These are phyloP conservation scores for Trichoderma koningii DNA, from an alignment of 2,329 filamentous ascomycete genomes.

Conservation along the genomic window DNA sequence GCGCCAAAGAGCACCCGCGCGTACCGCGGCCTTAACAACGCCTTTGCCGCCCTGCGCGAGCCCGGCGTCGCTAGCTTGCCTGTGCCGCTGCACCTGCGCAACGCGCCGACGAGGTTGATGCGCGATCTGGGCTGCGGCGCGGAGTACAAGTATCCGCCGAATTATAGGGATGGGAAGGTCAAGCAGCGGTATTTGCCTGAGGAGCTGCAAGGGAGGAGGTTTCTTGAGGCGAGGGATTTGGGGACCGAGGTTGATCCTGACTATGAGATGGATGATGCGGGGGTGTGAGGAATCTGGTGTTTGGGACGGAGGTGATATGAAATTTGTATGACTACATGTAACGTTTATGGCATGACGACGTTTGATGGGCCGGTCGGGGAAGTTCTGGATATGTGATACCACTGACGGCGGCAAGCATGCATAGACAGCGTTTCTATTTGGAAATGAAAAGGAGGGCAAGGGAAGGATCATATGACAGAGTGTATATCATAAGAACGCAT, in stretches of 20 bases:
- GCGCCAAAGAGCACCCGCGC: constrained; percentile 85
- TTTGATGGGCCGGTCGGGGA: no score
- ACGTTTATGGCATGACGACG: neutral
- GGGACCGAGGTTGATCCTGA: constrained; percentile 77
- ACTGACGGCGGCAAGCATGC: constrained; percentile 4
- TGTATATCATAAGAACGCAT: neutral
- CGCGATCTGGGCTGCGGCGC: constrained; percentile 87
- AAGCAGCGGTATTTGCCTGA: constrained; percentile 89
- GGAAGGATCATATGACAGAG: neutral
- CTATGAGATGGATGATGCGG: constrained; percentile 46
- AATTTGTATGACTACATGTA: constrained; percentile 9
- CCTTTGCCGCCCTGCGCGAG: constrained; percentile 75
- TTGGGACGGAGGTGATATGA: neutral
- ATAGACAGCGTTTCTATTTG: constrained; percentile 9
- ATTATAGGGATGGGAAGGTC: constrained; percentile 80
- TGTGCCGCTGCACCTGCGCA: constrained; percentile 83
- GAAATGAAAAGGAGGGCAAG: neutral
- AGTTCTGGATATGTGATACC: constrained; percentile 4
- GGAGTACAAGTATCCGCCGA: constrained; percentile 96
- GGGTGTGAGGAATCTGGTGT: no score
- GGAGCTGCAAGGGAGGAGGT: constrained; percentile 66
- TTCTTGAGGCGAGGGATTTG: constrained; percentile 78
- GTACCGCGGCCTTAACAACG: constrained; percentile 80
- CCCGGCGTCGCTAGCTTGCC: constrained; percentile 80
- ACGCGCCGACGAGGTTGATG: constrained; percentile 91